phyloP scores from a whole-genome alignment of 202 grass and related monocot genomes.

The Eragrostis tef region DNA sequence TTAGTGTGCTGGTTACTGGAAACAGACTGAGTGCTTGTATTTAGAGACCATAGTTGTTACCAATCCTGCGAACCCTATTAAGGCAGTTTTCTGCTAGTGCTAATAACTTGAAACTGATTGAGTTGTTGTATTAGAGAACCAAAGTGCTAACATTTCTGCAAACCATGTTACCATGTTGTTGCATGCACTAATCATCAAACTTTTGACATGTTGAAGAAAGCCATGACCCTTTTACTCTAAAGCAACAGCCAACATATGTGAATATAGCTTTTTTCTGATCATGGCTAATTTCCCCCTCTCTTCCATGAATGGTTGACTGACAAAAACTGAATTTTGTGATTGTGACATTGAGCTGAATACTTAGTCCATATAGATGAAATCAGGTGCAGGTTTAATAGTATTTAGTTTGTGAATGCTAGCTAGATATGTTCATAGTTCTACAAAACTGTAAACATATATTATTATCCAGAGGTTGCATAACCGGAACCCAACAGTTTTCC shows the following conservation, averaged over 20 bases:
- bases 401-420: conserved; percentile 5
- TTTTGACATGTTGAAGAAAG: conserved; percentile 10
- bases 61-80: neutral
- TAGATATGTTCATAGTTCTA: conserved; percentile 16
- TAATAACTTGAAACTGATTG: neutral
- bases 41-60: conserved; percentile 11
- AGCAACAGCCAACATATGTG: conserved; percentile 2
- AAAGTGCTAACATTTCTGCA: neutral
- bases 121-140: conserved; percentile 3
- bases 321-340: neutral
- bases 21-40: neutral
- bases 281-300: neutral
- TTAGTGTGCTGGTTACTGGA: neutral
- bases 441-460: conserved; percentile 15
- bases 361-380: conserved; percentile 23
- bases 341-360: neutral
- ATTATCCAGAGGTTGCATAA: neutral
- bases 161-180: neutral
- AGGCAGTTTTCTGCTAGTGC: neutral
- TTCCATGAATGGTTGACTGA: neutral
- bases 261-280: neutral
- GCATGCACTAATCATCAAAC: neutral
- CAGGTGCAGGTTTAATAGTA: conserved; percentile 3
- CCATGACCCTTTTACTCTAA: neutral
- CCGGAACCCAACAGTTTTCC: neutral